Percentiles rank a stretch among this genome's conserved stretches.
Conservation (phyloP, 441 rosid species). For the Manihot esculenta region DNA sequence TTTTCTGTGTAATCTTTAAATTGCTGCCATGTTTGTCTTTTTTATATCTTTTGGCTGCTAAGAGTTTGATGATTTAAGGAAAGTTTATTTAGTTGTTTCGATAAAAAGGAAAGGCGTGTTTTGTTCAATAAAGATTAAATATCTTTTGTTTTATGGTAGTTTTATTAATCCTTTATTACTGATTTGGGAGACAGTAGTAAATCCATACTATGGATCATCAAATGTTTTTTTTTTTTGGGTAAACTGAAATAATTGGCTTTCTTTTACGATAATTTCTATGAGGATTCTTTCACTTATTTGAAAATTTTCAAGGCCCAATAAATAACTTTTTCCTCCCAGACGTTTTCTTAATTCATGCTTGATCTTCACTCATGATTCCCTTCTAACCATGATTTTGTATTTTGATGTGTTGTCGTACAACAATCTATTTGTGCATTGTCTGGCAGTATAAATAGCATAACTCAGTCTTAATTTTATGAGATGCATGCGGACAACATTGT, state of each 20-base stretch:
- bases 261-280: neutral
- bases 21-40: neutral
- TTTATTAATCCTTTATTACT: neutral
- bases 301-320: neutral
- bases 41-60: neutral
- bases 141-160: neutral
- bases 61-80: neutral
- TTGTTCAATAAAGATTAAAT: neutral
- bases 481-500: neutral
- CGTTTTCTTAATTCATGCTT: neutral
- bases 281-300: neutral
- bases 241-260: neutral
- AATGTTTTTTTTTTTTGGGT: neutral
- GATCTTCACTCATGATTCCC: neutral
- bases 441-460: neutral
- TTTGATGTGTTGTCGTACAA: neutral
- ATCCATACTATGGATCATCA: neutral
- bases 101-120: neutral
- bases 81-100: constrained; percentile 2
- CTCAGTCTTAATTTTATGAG: neutral
- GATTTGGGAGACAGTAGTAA: neutral
- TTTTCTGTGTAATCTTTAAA: neutral
- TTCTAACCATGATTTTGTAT: neutral
- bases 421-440: neutral
- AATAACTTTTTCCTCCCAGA: no score